Conservation (phyloP, 2,329 filamentous ascomycete genomes). For the Myriosclerotinia scirpicola region DNA sequence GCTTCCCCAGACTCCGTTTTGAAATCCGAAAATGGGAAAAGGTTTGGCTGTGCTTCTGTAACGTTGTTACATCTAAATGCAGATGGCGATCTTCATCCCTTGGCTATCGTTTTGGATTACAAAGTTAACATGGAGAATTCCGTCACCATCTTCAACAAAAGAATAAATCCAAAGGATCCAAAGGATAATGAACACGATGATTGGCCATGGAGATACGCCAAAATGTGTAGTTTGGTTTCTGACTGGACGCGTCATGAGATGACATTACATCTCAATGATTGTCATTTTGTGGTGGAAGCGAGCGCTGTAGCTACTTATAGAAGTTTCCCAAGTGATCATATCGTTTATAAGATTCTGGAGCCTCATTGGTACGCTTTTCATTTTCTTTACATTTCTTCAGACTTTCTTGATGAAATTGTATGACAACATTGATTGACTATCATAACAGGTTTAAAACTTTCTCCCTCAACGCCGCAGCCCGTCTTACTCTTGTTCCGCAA, state of each 20-base stretch:
- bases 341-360: slow-evolving; percentile 23
- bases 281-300: slow-evolving; percentile 22
- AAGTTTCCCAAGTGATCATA: slow-evolving; percentile 23
- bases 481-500: slow-evolving; percentile 6
- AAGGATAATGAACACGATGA: slow-evolving; percentile 44
- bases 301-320: slow-evolving; percentile 23
- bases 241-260: slow-evolving; percentile 23
- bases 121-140: slow-evolving; percentile 46
- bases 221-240: slow-evolving; percentile 19
- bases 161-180: slow-evolving; percentile 41
- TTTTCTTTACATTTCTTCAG: not conserved
- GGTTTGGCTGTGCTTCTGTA: slow-evolving; percentile 44
- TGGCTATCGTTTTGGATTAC: slow-evolving; percentile 52
- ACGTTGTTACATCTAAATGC: slow-evolving; percentile 46
- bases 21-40: slow-evolving; percentile 28
- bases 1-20: slow-evolving; percentile 12
- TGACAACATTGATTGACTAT: not conserved
- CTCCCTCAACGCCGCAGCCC: slow-evolving; percentile 20
- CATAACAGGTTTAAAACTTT: slow-evolving; percentile 22
- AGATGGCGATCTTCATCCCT: slow-evolving; percentile 49
- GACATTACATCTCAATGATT: slow-evolving; percentile 26
- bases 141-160: slow-evolving; percentile 51
- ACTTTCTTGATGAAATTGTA: no score
- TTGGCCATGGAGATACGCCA: slow-evolving; percentile 48
- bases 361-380: slow-evolving; percentile 21